Evolutionary conservation across 148 eudicot species (phyloP).

Genomic region (Talinum fruticosum): DNA sequence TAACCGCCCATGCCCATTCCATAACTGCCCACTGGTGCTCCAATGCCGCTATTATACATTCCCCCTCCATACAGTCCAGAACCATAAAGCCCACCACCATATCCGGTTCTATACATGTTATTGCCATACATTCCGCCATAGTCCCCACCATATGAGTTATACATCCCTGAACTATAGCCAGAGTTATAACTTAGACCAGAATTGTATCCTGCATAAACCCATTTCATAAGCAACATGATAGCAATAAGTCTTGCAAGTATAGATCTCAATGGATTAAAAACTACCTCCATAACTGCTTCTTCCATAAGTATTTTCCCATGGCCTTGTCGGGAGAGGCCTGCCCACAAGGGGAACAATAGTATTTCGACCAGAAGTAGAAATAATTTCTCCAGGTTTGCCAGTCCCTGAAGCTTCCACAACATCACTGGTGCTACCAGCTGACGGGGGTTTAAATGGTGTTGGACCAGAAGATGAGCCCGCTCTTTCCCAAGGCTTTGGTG

Average conservation of each 20-base stretch:
- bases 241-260: constrained; percentile 9
- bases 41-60: constrained; percentile 33
- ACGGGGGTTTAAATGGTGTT: constrained; percentile 82
- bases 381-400: constrained; percentile 83
- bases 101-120: constrained; percentile 70
- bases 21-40: constrained; percentile 50
- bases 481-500: constrained; percentile 99
- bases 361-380: constrained; percentile 50
- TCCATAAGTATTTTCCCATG: constrained; percentile 72
- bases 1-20: constrained; percentile 27
- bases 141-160: constrained; percentile 60
- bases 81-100: constrained; percentile 57
- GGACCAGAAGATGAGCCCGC: constrained; percentile 87
- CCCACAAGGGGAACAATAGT: constrained; percentile 49
- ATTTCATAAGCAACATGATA: constrained; percentile 10
- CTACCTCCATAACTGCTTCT: constrained; percentile 62
- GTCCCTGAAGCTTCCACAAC: constrained; percentile 96
- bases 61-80: constrained; percentile 50
- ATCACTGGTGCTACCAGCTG: constrained; percentile 81
- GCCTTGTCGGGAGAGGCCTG: constrained; percentile 83
- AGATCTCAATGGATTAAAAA: constrained; percentile 2
- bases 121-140: constrained; percentile 55
- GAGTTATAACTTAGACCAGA: constrained; percentile 53
- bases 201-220: constrained; percentile 53
- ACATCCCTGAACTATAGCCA: constrained; percentile 61